Evolutionary conservation across 768 basidiomycete genomes (phyloP), one percentile per base, ranked within the genome.

Genomic region (Brasilioporus rufonigricans): DNA sequence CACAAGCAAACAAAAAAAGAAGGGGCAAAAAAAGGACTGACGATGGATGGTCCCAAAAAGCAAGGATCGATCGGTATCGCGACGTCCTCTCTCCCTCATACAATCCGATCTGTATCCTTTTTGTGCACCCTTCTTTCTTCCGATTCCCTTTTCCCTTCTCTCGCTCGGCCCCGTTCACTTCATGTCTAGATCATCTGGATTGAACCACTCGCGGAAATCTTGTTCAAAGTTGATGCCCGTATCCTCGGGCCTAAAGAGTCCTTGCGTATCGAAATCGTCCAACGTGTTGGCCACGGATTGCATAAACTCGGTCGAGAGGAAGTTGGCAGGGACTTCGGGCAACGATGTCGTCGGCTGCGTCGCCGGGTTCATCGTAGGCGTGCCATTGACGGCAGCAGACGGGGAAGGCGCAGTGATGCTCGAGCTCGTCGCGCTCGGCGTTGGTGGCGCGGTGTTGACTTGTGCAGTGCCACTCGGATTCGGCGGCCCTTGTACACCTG

Each of bases 151-250:
- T 40, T 32, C 16, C 21, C 48, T 29, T 19, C 18, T 3, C 32
- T 29, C 27, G 4, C n/a, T n/a, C n/a, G 27, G 1, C 27, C 24
- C 26, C 16, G 7, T 31, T 58, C 41, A 66, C 59, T 69, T 71
- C 51, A 71, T 60, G 1, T 69, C 69, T 54, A 71, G 41, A 58
- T 71, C 69, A 27, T 84, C 80, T 7, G 78, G 79, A 64, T 83
- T 85, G 61, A 89, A 87, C 86, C 86, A 89, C 62, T 86, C 83
- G 52, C 84, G 83, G 69, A 89, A 89, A 62, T 87, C 87, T 63
- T n/a, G n/a, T n/a, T 87, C 87, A 59, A 87, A 87, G 63, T 85
- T 82, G 65, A 87, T 70, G 0, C 56, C 56, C 54, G n/a, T n/a
- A n/a, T 75, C 76, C 47, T 78, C 75, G n/a, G 69, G 59, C 44